These are phyloP conservation scores for Phytopythium oedochilum DNA, from an alignment of 352 stramenopile genomes.

Conservation along the genomic window DNA sequence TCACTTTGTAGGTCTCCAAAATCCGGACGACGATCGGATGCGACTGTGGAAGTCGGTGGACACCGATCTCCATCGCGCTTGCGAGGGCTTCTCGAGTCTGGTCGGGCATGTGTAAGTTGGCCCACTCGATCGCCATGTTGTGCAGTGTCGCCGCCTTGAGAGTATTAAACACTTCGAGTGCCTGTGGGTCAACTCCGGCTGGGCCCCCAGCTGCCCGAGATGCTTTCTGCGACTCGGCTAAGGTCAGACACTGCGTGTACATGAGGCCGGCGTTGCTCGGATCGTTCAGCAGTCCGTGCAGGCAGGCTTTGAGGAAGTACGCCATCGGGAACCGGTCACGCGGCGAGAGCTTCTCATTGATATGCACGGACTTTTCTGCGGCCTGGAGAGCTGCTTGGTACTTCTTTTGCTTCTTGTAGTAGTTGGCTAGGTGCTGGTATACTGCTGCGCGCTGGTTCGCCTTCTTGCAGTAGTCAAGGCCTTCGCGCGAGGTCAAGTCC, in stretches of 20 bases:
- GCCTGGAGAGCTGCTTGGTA: constrained; percentile 57
- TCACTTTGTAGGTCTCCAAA: constrained; percentile 64
- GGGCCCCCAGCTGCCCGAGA: neutral
- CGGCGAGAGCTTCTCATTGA: constrained; percentile 50
- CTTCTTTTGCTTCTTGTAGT: constrained; percentile 81
- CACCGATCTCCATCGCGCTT: constrained; percentile 57
- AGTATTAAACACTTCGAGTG: constrained; percentile 36
- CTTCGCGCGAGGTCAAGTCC: constrained; percentile 47
- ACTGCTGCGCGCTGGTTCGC: constrained; percentile 49
- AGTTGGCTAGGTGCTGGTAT: constrained; percentile 58
- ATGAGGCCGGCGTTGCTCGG: constrained; percentile 57
- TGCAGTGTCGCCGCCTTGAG: constrained; percentile 57
- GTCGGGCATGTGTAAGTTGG: constrained; percentile 55
- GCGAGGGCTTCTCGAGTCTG: constrained; percentile 51
- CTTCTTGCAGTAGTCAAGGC: constrained; percentile 65
- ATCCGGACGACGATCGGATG: constrained; percentile 53
- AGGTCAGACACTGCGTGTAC: constrained; percentile 51
- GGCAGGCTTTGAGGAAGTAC: constrained; percentile 54
- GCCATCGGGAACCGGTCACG: constrained; percentile 53
- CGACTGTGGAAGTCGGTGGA: constrained; percentile 40
- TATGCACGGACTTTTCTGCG: constrained; percentile 48
- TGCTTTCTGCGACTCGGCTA: constrained; percentile 27
- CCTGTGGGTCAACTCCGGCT: constrained; percentile 7
- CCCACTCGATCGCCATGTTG: constrained; percentile 72
- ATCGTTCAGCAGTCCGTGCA: constrained; percentile 52